Conservation (phyloP, 805 yeast genomes). For the Teunomyces barrocoloradensis region DNA sequence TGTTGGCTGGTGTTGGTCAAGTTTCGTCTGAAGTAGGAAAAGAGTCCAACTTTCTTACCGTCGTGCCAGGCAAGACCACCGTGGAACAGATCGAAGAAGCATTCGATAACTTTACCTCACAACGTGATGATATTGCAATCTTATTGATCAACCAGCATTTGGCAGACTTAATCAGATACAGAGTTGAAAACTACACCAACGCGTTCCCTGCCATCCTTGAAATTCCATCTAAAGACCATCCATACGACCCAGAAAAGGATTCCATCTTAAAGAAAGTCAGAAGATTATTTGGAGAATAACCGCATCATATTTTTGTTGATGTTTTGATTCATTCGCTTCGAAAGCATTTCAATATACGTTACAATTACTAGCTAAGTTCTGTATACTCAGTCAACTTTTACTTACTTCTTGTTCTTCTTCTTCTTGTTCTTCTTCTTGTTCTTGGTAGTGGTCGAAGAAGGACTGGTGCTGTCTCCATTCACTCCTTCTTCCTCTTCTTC, state of each 20-base stretch:
- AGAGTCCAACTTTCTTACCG: slow-evolving; percentile 81
- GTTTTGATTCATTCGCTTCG: slow-evolving; percentile 1
- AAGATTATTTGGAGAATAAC: slow-evolving; percentile 87
- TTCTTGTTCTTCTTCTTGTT: slow-evolving; percentile 8
- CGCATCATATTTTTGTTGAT: not conserved
- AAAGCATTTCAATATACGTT: slow-evolving; percentile 3
- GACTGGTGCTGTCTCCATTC: not conserved
- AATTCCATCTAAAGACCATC: slow-evolving; percentile 97
- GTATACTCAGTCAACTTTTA: not conserved
- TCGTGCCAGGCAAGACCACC: slow-evolving; percentile 69
- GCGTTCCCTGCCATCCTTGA: slow-evolving; percentile 97
- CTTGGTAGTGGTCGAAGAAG: not conserved
- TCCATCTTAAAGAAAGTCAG: slow-evolving; percentile 91
- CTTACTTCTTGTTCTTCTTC: slow-evolving; percentile 4
- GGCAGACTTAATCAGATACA: slow-evolving; percentile 83
- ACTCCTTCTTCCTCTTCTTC: not conserved
- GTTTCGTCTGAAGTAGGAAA: slow-evolving; percentile 58
- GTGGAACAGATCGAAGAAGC: slow-evolving; percentile 72
- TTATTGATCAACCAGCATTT: slow-evolving; percentile 89
- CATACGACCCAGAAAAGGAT: slow-evolving; percentile 98
- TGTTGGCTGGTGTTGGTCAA: slow-evolving; percentile 94
- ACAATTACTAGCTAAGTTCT: not conserved
- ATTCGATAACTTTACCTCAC: slow-evolving; percentile 69
- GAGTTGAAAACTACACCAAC: slow-evolving; percentile 77
- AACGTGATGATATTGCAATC: slow-evolving; percentile 88